Conservation (phyloP, 179 eudicot species). For the Actinidia chinensis region DNA sequence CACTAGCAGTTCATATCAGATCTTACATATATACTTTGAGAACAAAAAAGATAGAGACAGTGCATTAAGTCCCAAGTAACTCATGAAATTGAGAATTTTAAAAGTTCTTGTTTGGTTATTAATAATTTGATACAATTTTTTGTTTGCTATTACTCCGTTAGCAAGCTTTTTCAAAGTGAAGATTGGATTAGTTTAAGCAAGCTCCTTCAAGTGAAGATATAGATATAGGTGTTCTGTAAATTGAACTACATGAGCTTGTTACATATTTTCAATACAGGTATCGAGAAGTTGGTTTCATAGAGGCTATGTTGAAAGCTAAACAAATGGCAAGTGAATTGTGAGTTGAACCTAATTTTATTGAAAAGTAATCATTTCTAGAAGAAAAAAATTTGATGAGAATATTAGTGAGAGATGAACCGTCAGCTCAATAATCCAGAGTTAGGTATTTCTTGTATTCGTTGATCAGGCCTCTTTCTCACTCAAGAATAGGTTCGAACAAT, state of each 20-base stretch:
- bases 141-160: background rate
- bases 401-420: background rate
- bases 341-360: background rate
- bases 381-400: background rate
- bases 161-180: background rate
- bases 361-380: background rate
- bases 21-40: background rate
- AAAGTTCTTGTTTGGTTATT: slow-evolving; percentile 3
- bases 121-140: background rate
- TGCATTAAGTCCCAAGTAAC: background rate
- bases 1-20: background rate
- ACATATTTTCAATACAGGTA: background rate
- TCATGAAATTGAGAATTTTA: background rate
- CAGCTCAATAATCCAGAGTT: background rate
- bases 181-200: too few relatives aligned
- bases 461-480: background rate
- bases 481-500: background rate
- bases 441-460: background rate
- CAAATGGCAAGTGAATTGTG: background rate
- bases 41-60: background rate
- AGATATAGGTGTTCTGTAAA: background rate
- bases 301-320: background rate
- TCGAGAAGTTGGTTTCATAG: background rate
- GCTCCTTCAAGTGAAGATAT: too few relatives aligned
- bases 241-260: background rate